Conservation (phyloP, 139 green algal species). For the Chlorella sorokiniana region DNA sequence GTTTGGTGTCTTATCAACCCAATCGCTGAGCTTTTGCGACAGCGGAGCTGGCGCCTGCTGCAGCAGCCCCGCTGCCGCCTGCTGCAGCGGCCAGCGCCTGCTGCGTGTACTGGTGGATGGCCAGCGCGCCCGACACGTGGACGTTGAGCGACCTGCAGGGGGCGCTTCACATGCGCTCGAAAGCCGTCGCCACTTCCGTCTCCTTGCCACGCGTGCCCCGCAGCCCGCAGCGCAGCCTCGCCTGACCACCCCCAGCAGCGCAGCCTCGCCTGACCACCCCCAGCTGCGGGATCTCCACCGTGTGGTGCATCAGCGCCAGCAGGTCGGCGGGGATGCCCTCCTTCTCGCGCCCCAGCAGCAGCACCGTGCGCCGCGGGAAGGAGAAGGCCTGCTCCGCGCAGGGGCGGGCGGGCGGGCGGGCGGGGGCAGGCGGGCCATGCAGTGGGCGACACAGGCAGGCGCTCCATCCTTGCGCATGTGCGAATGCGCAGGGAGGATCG, state of each 20-base stretch:
- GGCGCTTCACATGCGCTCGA: too few relatives aligned
- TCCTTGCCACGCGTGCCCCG: too few relatives aligned
- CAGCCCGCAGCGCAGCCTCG: too few relatives aligned
- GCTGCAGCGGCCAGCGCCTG: not conserved
- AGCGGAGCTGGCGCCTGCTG: too few relatives aligned
- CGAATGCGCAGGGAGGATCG: too few relatives aligned
- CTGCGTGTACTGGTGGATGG: constrained; percentile 89
- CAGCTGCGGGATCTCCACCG: constrained; percentile 92
- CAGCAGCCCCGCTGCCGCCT: too few relatives aligned
- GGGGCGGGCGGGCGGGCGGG: not conserved
- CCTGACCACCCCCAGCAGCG: too few relatives aligned
- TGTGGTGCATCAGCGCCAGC: constrained; percentile 69
- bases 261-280: constrained; percentile 38
- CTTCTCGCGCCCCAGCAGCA: constrained; percentile 89
- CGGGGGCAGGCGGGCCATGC: not conserved
- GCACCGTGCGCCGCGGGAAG: constrained; percentile 68
- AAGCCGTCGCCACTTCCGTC: too few relatives aligned
- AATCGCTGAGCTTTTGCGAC: too few relatives aligned
- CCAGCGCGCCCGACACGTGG: constrained; percentile 88
- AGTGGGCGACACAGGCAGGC: not conserved
- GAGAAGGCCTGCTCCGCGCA: constrained; percentile 45
- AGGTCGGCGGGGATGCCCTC: constrained; percentile 80
- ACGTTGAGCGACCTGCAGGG: constrained; percentile 88
- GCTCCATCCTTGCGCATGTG: too few relatives aligned
- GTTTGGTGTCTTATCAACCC: too few relatives aligned